A percentile compares a stretch with the other conserved stretches of the same genome.
Evolutionary conservation across 768 basidiomycete species (phyloP).

Genomic region (Mycena vitilis): DNA sequence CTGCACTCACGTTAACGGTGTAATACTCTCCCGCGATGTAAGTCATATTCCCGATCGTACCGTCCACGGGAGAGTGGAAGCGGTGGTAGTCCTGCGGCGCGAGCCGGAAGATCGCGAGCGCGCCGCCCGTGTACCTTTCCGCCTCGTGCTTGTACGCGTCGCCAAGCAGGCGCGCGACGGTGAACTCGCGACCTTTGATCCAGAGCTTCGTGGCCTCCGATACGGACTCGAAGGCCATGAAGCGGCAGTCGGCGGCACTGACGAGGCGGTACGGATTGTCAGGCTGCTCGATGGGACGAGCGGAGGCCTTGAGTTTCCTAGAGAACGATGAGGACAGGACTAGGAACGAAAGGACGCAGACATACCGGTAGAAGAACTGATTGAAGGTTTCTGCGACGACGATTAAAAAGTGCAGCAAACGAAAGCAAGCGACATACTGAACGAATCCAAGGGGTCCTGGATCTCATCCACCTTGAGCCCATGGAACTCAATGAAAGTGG

Average conservation of each 20-base stretch:
- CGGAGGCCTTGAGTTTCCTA: constrained; percentile 87
- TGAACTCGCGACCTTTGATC: constrained; percentile 98
- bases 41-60: constrained; percentile 83
- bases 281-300: constrained; percentile 78
- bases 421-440: constrained; percentile 64
- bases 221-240: constrained; percentile 93
- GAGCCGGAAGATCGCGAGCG: constrained; percentile 89
- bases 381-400: constrained; percentile 83
- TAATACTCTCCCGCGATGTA: constrained; percentile 94
- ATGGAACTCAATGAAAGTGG: constrained; percentile 91
- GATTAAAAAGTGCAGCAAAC: constrained; percentile 5
- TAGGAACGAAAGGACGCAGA: background rate
- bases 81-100: constrained; percentile 98
- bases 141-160: constrained; percentile 77
- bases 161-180: constrained; percentile 81
- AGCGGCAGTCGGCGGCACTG: constrained; percentile 94
- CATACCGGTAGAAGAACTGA: constrained; percentile 85
- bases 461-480: constrained; percentile 86
- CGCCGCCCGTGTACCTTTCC: constrained; percentile 81
- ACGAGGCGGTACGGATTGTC: constrained; percentile 85
- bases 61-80: constrained; percentile 90
- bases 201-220: constrained; percentile 88
- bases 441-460: constrained; percentile 82
- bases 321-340: constrained; percentile 24
- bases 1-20: constrained; percentile 84